Conservation (phyloP, 768 basidiomycete genomes). For the Neoboletus magnificus region DNA sequence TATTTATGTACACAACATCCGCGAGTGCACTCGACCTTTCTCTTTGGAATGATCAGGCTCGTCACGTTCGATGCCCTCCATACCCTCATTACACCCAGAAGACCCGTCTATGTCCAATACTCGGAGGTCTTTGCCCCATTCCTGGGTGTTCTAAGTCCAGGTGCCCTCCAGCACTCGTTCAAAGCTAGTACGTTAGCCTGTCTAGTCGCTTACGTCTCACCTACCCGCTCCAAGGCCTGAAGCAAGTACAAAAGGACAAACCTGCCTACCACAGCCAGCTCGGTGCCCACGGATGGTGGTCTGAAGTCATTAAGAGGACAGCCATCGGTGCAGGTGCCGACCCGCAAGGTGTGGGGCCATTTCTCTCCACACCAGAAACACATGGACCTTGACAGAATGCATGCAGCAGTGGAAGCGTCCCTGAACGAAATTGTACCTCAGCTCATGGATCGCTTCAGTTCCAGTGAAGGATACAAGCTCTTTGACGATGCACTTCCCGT, state of each 20-base stretch:
- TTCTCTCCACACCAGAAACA: slow-evolving; percentile 18
- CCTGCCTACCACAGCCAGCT: slow-evolving; percentile 49
- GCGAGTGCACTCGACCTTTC: not conserved
- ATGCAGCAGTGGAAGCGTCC: slow-evolving; percentile 50
- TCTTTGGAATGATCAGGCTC: slow-evolving; percentile 44
- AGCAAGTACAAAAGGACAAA: slow-evolving; percentile 51
- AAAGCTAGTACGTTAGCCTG: slow-evolving; percentile 42
- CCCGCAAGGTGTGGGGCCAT: slow-evolving; percentile 41
- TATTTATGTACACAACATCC: slow-evolving; percentile 15
- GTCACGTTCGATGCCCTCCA: slow-evolving; percentile 79
- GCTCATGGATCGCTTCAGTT: slow-evolving; percentile 68
- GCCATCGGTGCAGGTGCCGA: slow-evolving; percentile 74
- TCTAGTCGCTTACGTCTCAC: not conserved
- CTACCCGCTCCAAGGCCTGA: slow-evolving; percentile 36
- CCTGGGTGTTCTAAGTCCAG: slow-evolving; percentile 57
- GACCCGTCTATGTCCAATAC: slow-evolving; percentile 61
- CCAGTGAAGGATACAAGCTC: slow-evolving; percentile 62
- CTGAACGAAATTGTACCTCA: slow-evolving; percentile 54
- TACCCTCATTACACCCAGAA: slow-evolving; percentile 69
- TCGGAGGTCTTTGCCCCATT: slow-evolving; percentile 63
- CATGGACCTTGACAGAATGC: slow-evolving; percentile 15
- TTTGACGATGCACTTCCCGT: slow-evolving; percentile 55
- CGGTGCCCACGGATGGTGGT: slow-evolving; percentile 67
- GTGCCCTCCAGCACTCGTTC: slow-evolving; percentile 54
- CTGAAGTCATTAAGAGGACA: slow-evolving; percentile 70